Conservation (phyloP, 768 basidiomycete species). For the Boletellus ananas region DNA sequence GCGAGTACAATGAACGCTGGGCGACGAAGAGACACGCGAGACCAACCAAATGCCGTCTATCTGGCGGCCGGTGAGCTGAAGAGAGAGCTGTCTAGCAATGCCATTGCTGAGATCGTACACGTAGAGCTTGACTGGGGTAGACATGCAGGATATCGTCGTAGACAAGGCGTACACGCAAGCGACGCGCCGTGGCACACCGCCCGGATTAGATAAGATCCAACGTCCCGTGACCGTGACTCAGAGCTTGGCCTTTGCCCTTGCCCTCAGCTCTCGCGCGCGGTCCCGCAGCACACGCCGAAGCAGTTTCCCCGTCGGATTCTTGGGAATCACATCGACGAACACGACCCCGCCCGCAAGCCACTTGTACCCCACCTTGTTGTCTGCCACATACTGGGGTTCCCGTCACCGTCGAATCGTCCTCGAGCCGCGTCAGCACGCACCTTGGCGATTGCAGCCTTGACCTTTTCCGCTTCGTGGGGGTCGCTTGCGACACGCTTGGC, state of each 20-base stretch:
- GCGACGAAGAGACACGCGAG: not conserved
- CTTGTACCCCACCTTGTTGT: conserved; percentile 56
- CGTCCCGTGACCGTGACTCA: conserved; percentile 1
- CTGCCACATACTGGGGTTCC: conserved; percentile 45
- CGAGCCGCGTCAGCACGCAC: conserved; percentile 27
- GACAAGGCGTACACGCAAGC: not conserved
- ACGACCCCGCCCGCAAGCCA: conserved; percentile 57
- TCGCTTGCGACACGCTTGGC: conserved; percentile 31
- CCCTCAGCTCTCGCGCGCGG: conserved; percentile 36
- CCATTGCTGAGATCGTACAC: conserved; percentile 92
- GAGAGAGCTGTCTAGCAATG: conserved; percentile 73
- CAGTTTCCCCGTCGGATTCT: conserved; percentile 60
- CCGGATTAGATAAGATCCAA: conserved; percentile 22
- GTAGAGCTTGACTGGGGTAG: conserved; percentile 66
- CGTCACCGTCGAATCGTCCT: conserved; percentile 1
- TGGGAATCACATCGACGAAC: conserved; percentile 52
- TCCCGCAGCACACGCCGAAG: conserved; percentile 51
- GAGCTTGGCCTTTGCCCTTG: conserved; percentile 22
- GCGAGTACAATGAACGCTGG: conserved; percentile 4
- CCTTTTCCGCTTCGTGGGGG: conserved; percentile 26
- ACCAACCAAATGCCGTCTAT: conserved; percentile 91
- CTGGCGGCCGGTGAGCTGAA: conserved; percentile 79
- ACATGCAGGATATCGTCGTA: conserved; percentile 8
- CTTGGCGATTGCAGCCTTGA: conserved; percentile 48
- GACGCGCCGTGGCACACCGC: conserved; percentile 8